phyloP scores from a whole-genome alignment of 2,329 filamentous ascomycete species.

The Talaromyces sp. region DNA sequence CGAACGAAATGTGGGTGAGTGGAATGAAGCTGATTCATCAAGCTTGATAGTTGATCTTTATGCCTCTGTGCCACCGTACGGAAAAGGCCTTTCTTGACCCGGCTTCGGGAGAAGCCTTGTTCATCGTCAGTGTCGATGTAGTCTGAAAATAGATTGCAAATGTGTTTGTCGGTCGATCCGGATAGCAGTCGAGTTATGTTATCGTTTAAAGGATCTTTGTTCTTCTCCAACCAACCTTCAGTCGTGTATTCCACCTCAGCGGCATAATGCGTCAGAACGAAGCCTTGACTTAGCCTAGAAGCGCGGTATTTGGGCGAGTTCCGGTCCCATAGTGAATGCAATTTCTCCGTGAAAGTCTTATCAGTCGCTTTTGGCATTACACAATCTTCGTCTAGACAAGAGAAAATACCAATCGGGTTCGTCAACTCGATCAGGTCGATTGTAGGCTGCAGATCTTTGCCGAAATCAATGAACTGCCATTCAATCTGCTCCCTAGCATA shows the following conservation, averaged over 20 bases:
- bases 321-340: conserved; percentile 95
- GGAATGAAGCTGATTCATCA: conserved; percentile 91
- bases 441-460: conserved; percentile 91
- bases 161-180: conserved; percentile 73
- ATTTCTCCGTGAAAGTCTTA: conserved; percentile 92
- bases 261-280: conserved; percentile 94
- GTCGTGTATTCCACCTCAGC: conserved; percentile 97
- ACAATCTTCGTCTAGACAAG: conserved; percentile 92
- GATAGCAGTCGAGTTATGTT: conserved; percentile 89
- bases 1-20: conserved; percentile 98
- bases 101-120: conserved; percentile 61
- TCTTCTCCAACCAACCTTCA: conserved; percentile 94
- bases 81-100: conserved; percentile 96
- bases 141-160: conserved; percentile 80
- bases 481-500: conserved; percentile 97
- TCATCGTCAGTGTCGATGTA: conserved; percentile 81
- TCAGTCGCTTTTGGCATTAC: conserved; percentile 99
- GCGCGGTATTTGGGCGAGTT: conserved; percentile 91
- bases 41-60: conserved; percentile 94
- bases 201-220: conserved; percentile 97
- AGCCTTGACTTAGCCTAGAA: conserved; percentile 83
- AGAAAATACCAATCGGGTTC: conserved; percentile 98
- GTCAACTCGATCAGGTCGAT: conserved; percentile 95
- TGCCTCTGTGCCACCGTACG: conserved; percentile 93
- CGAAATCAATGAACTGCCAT: conserved; percentile 99